Evolutionary conservation across 192 early-diverging fungal species (phyloP), one percentile per base, ranked within the genome.

Genomic region (Cetraspora pellucida): DNA sequence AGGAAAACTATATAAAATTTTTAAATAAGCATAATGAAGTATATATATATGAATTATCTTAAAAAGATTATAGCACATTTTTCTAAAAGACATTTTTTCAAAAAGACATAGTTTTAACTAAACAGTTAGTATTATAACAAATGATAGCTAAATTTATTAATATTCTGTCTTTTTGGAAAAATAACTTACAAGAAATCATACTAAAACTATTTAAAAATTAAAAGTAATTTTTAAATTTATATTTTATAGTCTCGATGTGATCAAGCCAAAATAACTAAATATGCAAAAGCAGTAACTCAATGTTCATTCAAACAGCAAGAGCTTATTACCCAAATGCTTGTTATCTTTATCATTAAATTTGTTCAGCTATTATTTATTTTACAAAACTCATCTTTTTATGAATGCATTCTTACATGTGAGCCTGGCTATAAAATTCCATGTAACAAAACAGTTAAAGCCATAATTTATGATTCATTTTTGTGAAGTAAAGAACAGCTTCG

Each of bases 291-390:
- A 5, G n/a, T 14, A 43, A 6, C 44, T 13, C 21, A 11, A 66
- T 66, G 64, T 16, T 43, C 37, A 66, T 1, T 1, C 13, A 37
- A 66, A 66, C 30, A 14, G 13, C 64, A 66, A 44, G 14, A 66
- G 8, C 31, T 66, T 45, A 66, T 66, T 19, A 45, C 31, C 44
- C 11, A 45, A 66, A 43, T 16, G 17, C 44, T 66, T 45, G 17
- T 66, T 43, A 13, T 2, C 10, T 66, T 66, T 66, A 66, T 66
- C 17, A 66, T 66, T 16, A 66, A 66, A 19, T 44, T 66, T 44
- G 10, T 44, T 66, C 44, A 19, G 44, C 64, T 37, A 37, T 37
- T 37, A 17, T 66, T 44, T 66, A 66, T 45, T 66, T 43, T 66
- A 66, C 64, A 66, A 66, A 66, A 66, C 44, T 10, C 7, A 37